These are phyloP conservation scores for Diutina mesorugosa DNA, from an alignment of 1,139 yeast species.

Conservation along the genomic window DNA sequence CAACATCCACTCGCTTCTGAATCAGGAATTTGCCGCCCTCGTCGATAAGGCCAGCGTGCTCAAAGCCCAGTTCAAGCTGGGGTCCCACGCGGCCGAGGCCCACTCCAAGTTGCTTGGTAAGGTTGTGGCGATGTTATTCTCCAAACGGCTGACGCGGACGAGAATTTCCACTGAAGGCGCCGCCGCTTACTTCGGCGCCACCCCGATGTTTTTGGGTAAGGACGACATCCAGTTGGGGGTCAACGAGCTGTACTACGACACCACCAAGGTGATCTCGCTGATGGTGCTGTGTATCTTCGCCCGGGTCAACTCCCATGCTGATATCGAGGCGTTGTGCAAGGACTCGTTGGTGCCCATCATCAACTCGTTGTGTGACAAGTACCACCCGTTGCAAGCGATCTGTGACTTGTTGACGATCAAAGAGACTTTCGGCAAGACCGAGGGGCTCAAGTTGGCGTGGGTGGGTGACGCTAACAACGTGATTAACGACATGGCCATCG, in stretches of 20 bases:
- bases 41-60: conserved; percentile 56
- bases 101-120: conserved; percentile 61
- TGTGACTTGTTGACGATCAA: conserved; percentile 80
- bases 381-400: conserved; percentile 92
- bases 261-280: conserved; percentile 79
- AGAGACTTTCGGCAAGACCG: conserved; percentile 49
- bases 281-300: conserved; percentile 95
- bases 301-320: conserved; percentile 79
- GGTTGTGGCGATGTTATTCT: conserved; percentile 69
- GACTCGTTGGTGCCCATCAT: conserved; percentile 82
- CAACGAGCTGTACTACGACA: conserved; percentile 80
- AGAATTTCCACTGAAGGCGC: conserved; percentile 94
- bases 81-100: conserved; percentile 29
- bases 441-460: conserved; percentile 81
- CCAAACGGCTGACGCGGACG: conserved; percentile 90
- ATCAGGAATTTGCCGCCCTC: conserved; percentile 53
- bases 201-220: conserved; percentile 90
- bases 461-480: conserved; percentile 95
- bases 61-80: conserved; percentile 43
- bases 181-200: conserved; percentile 84
- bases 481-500: conserved; percentile 86
- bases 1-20: conserved; percentile 63
- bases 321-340: conserved; percentile 62
- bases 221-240: conserved; percentile 95
- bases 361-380: conserved; percentile 84